Percentiles rank a stretch among this genome's conserved stretches.
Conservation (phyloP, 345 rosid genomes). For the Raphanus sativus region DNA sequence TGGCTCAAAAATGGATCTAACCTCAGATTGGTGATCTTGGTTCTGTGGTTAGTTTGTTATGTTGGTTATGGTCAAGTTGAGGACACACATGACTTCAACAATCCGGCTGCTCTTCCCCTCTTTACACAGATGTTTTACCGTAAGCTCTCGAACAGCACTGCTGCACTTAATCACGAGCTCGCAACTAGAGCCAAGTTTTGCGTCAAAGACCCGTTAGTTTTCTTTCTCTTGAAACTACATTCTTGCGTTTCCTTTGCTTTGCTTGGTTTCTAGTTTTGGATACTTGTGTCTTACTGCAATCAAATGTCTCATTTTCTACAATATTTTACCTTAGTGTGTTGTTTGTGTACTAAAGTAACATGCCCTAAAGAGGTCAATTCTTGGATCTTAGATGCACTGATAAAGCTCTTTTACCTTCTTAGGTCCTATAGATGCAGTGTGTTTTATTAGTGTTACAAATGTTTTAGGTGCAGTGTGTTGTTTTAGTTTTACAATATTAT, state of each 20-base stretch:
- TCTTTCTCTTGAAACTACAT: not conserved
- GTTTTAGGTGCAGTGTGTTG: not conserved
- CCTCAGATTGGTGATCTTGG: slow-evolving; percentile 43
- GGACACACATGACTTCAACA: slow-evolving; percentile 44
- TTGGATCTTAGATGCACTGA: slow-evolving; percentile 1
- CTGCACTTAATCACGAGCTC: slow-evolving; percentile 49
- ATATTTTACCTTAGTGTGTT: not conserved
- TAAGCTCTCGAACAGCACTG: slow-evolving; percentile 59
- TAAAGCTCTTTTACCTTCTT: too few species aligned
- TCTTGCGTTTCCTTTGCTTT: not conserved
- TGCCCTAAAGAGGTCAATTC: not conserved
- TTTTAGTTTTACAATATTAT: not conserved
- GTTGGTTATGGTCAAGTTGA: slow-evolving; percentile 53
- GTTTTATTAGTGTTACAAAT: not conserved
- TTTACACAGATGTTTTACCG: slow-evolving; percentile 46
- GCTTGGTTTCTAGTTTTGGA: not conserved
- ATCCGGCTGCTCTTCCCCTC: slow-evolving; percentile 57
- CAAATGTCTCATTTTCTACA: not conserved
- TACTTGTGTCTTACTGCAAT: not conserved
- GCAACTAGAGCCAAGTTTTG: slow-evolving; percentile 60
- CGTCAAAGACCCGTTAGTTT: slow-evolving; percentile 66
- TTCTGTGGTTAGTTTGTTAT: slow-evolving; percentile 41
- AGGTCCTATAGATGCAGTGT: too few species aligned
- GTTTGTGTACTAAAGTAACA: not conserved
- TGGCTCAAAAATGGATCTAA: slow-evolving; percentile 36